Percentiles rank a stretch among this genome's conserved stretches.
phyloP scores from a whole-genome alignment of 345 rosid species.

The Eucalyptus cloeziana region DNA sequence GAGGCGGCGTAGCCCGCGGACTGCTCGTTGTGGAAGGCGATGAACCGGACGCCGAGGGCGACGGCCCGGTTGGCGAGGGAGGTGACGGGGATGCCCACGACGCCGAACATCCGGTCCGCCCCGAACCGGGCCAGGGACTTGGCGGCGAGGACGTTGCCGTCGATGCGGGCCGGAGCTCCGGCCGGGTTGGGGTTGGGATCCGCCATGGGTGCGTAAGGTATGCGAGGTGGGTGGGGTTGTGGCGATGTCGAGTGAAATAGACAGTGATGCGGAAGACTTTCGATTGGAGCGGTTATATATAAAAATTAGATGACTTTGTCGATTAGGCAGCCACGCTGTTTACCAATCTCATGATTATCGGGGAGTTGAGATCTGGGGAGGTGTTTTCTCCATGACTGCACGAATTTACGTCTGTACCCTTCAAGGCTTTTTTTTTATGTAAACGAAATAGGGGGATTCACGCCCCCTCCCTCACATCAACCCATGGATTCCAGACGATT shows the following conservation, averaged over 20 bases:
- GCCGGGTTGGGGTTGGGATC: not conserved
- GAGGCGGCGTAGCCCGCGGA: slow-evolving; percentile 99
- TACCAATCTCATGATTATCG: not conserved
- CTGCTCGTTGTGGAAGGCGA: slow-evolving; percentile 98
- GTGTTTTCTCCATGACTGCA: not conserved
- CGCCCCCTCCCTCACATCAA: not conserved
- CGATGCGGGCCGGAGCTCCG: slow-evolving; percentile 9
- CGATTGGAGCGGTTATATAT: not conserved
- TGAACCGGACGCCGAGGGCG: slow-evolving; percentile 68
- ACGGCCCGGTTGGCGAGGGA: slow-evolving; percentile 80
- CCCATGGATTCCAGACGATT: not conserved
- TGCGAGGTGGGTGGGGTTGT: not conserved
- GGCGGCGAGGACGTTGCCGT: slow-evolving; percentile 68
- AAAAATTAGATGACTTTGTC: not conserved
- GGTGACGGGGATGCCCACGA: slow-evolving; percentile 95
- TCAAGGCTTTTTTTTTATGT: not conserved
- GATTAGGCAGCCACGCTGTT: not conserved
- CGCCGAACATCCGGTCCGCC: slow-evolving; percentile 88
- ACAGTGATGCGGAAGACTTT: not conserved
- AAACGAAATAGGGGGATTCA: not conserved
- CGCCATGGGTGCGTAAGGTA: not conserved
- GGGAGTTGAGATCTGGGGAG: not conserved
- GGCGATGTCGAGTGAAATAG: not conserved
- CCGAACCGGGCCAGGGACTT: slow-evolving; percentile 62
- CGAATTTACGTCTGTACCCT: not conserved